Conservation (phyloP, 768 basidiomycete species). For the Tephrocybe sp. region DNA sequence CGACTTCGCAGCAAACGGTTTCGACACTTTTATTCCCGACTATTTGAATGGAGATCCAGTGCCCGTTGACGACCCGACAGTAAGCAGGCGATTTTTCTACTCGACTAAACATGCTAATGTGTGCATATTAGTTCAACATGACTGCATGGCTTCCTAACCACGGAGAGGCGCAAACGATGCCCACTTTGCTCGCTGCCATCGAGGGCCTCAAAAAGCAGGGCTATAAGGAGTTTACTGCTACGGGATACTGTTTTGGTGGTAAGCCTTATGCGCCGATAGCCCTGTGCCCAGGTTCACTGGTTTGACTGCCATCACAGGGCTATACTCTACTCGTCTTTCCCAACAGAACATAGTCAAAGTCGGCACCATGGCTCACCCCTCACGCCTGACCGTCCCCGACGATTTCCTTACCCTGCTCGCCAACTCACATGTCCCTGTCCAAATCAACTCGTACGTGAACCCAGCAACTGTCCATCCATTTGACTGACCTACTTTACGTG, state of each 20-base stretch:
- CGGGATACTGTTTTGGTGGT: slow-evolving; percentile 37
- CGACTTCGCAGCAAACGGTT: slow-evolving; percentile 20
- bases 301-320: slow-evolving; percentile 10
- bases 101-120: too few species aligned
- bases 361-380: slow-evolving; percentile 32
- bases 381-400: slow-evolving; percentile 29
- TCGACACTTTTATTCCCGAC: slow-evolving; percentile 18
- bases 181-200: slow-evolving; percentile 30
- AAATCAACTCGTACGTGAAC: slow-evolving; percentile 16
- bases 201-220: slow-evolving; percentile 32
- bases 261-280: not conserved
- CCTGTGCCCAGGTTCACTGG: too few species aligned
- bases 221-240: slow-evolving; percentile 30
- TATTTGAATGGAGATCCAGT: slow-evolving; percentile 19
- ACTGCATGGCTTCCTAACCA: slow-evolving; percentile 32
- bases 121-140: slow-evolving; percentile 20
- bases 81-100: too few species aligned
- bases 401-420: slow-evolving; percentile 26
- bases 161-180: slow-evolving; percentile 27
- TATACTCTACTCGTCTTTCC: slow-evolving; percentile 31
- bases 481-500: too few species aligned
- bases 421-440: slow-evolving; percentile 14
- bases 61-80: slow-evolving; percentile 15
- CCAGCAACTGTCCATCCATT: too few species aligned
- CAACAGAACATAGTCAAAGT: slow-evolving; percentile 28